These are phyloP conservation scores for Phytophthora ohioensis DNA, from an alignment of 352 stramenopile species.

Conservation along the genomic window DNA sequence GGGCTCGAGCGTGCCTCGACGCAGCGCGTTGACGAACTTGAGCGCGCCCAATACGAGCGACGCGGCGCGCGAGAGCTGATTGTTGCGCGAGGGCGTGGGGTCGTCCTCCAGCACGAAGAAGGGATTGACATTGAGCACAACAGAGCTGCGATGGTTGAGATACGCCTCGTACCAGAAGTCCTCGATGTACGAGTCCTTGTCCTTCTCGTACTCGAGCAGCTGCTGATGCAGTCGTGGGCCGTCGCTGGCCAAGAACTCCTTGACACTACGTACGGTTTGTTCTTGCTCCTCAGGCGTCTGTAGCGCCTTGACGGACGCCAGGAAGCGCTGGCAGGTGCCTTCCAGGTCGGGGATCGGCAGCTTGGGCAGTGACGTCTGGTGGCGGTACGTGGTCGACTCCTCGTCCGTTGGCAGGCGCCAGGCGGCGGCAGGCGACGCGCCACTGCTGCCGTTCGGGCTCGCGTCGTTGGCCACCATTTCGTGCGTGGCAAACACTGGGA, in stretches of 20 bases:
- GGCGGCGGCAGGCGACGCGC: background rate
- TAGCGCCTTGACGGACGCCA: conserved; percentile 78
- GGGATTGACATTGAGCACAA: conserved; percentile 97
- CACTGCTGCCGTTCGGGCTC: conserved; percentile 1
- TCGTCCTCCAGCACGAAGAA: conserved; percentile 96
- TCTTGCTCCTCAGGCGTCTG: conserved; percentile 76
- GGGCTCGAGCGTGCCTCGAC: conserved; percentile 90
- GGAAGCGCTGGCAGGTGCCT: conserved; percentile 82
- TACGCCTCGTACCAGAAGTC: conserved; percentile 98
- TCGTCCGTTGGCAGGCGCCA: conserved; percentile 42
- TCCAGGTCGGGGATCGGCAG: conserved; percentile 86
- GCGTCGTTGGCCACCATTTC: conserved; percentile 28
- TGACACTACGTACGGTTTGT: conserved; percentile 57
- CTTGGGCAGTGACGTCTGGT: conserved; percentile 80
- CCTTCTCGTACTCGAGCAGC: conserved; percentile 73
- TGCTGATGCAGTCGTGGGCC: conserved; percentile 80
- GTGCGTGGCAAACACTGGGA: background rate
- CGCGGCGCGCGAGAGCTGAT: conserved; percentile 91
- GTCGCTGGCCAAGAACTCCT: conserved; percentile 68
- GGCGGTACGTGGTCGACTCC: conserved; percentile 74
- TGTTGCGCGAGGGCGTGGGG: conserved; percentile 86
- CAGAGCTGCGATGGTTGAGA: conserved; percentile 90
- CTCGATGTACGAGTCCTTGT: conserved; percentile 88
- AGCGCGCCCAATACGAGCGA: conserved; percentile 92
- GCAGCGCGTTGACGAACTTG: conserved; percentile 93